These are phyloP conservation scores for Butyriboletus loyo DNA, from an alignment of 768 basidiomycete genomes.

Conservation along the genomic window DNA sequence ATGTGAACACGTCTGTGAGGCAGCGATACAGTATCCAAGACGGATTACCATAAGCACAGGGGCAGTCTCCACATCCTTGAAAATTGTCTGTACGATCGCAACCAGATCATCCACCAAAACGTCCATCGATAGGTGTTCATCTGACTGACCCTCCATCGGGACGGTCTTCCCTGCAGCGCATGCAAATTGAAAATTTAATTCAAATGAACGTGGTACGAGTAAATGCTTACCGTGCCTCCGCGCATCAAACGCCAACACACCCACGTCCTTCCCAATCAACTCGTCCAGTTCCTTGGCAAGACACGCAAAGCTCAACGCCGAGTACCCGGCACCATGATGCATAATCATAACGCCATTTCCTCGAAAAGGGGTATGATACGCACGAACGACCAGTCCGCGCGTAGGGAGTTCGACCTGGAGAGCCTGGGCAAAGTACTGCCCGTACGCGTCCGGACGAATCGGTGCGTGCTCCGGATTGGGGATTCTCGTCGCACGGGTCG, in stretches of 20 bases:
- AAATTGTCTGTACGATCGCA: slow-evolving; percentile 65
- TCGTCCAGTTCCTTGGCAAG: slow-evolving; percentile 76
- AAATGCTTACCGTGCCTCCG: slow-evolving; percentile 75
- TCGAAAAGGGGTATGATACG: slow-evolving; percentile 76
- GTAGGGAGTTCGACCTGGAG: slow-evolving; percentile 67
- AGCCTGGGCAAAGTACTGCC: slow-evolving; percentile 75
- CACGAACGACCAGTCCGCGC: slow-evolving; percentile 65
- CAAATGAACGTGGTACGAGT: background rate
- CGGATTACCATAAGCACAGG: slow-evolving; percentile 68
- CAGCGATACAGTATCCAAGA: background rate
- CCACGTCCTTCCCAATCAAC: slow-evolving; percentile 65
- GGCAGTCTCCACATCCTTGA: slow-evolving; percentile 55
- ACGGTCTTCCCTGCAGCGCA: slow-evolving; percentile 24
- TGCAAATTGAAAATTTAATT: background rate
- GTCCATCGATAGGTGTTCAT: slow-evolving; percentile 56
- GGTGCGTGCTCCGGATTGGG: slow-evolving; percentile 70
- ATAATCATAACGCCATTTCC: slow-evolving; percentile 74
- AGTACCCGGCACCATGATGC: slow-evolving; percentile 95
- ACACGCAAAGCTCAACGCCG: slow-evolving; percentile 85
- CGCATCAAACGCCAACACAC: slow-evolving; percentile 79
- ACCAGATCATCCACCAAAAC: slow-evolving; percentile 72
- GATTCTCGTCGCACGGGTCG: slow-evolving; percentile 25
- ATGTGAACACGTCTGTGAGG: background rate
- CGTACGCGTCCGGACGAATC: slow-evolving; percentile 56
- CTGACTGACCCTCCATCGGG: slow-evolving; percentile 18